Percentiles rank a stretch among this genome's conserved stretches.
Conservation (phyloP, 73 alveolate species). For the Paramecium primaurelia region DNA sequence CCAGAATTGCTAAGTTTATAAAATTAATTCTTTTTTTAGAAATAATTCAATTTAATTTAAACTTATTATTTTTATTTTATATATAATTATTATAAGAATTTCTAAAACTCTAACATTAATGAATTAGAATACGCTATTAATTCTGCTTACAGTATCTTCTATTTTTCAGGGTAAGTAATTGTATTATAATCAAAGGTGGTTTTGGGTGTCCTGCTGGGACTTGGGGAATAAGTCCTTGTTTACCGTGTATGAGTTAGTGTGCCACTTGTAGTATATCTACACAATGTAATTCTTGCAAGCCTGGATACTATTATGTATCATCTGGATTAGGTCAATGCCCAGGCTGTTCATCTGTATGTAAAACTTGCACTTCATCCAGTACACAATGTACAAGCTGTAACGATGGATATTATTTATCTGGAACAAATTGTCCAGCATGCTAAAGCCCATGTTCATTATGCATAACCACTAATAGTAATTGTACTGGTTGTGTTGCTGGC, state of each 20-base stretch:
- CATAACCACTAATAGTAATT: neutral
- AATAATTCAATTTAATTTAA: neutral
- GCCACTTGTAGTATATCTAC: neutral
- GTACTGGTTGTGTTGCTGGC: neutral
- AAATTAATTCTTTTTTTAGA: neutral
- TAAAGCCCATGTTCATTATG: slow-evolving; percentile 13
- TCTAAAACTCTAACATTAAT: neutral
- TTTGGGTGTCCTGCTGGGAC: neutral
- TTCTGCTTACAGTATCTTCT: neutral
- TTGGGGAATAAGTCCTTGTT: neutral
- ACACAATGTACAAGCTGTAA: neutral
- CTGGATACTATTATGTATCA: neutral
- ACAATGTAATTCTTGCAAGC: neutral
- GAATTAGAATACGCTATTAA: neutral
- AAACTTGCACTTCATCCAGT: neutral
- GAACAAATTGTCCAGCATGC: neutral
- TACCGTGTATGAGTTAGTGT: neutral
- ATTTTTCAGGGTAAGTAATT: neutral
- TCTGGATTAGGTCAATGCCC: neutral
- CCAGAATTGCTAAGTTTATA: neutral
- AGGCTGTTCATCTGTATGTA: neutral
- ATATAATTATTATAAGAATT: neutral
- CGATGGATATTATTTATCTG: slow-evolving; percentile 2
- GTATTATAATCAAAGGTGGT: neutral
- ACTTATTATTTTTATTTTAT: neutral